Conservation (phyloP, 306 rosid genomes). For the Cicer arietinum region DNA sequence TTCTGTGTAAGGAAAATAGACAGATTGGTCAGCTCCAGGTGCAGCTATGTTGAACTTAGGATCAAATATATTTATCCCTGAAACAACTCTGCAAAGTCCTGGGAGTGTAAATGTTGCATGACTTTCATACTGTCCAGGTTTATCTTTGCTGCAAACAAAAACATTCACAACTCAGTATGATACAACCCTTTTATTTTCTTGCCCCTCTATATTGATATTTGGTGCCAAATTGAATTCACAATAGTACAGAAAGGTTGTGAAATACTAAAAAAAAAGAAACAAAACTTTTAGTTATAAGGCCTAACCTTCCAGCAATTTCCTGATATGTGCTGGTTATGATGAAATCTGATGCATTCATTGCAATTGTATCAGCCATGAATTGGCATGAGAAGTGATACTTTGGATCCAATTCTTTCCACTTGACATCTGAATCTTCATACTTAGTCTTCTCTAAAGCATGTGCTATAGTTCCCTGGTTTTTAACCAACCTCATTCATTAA, state of each 20-base stretch:
- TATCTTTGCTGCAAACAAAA: conserved; percentile 72
- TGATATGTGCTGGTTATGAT: conserved; percentile 89
- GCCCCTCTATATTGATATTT: background rate
- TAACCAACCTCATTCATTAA: conserved; percentile 25
- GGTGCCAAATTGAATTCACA: background rate
- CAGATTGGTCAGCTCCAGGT: conserved; percentile 90
- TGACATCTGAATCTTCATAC: conserved; percentile 90
- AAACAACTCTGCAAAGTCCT: conserved; percentile 85
- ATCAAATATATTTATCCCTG: conserved; percentile 88
- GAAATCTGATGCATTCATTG: conserved; percentile 94
- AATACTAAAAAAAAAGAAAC: too few species aligned
- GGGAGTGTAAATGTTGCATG: conserved; percentile 87
- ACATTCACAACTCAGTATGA: conserved; percentile 34
- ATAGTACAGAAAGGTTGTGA: background rate
- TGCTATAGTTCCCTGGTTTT: conserved; percentile 81
- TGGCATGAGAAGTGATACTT: conserved; percentile 95
- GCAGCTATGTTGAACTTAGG: conserved; percentile 95
- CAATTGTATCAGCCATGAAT: conserved; percentile 79
- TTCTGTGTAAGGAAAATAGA: conserved; percentile 76
- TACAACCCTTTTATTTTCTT: background rate
- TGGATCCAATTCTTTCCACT: conserved; percentile 85
- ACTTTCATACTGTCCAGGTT: conserved; percentile 89
- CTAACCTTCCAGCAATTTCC: conserved; percentile 92
- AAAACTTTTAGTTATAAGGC: background rate
- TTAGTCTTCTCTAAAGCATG: conserved; percentile 94